Base-by-base conservation (phyloP, 2,329 filamentous ascomycete genomes). In the Exophiala viscosa region DNA sequence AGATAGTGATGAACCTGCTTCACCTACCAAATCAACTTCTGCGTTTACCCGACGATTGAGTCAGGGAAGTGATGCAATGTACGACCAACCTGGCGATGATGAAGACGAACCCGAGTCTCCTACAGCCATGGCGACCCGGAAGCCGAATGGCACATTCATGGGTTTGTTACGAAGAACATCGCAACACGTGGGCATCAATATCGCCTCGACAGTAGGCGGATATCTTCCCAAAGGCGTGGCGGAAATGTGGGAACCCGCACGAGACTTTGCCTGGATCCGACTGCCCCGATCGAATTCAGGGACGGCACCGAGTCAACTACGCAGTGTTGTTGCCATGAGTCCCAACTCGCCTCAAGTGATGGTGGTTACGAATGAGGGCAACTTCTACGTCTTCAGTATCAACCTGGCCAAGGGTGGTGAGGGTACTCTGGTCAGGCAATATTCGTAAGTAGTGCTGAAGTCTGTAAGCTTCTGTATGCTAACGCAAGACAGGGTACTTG, bases 311-410 rank as follows among this genome's bases (percentile, higher is more conserved):
- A 75, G 78, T 0, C 85, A 88, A 0, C 71, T 95, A 36, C 80
- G 88, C 60, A 96, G 90, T 60, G 92, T 99, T n/a, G 93, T 99
- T 39, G 92, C 93, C 7, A 95, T 99, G 86, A 96, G 89, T 67
- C 93, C 86, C 65, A 95, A 85, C 67, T 91, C 88, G 20, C 93
- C 93, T 1, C 91, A 97, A 65, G 88, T 99, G 44, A 97, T 99
- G 91, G 89, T 97, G 0, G 91, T 96, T 11, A 99, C 93, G 0
- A 96, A 87, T 63, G 93, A 99, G 67, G 93, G 93, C 8, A 86
- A 86, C 18, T 97, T 96, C 66, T 96, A 93, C 63, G 87, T 97
- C 28, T 99, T 92, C 71, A 92, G 89, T 60, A 90, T 99, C 49
- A 91, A 99, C 68, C 82, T 99, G 76, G 91, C 95, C 63, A 88